phyloP scores from a whole-genome alignment of 2,329 filamentous ascomycete genomes.

The Dothiorella sarmentorum region DNA sequence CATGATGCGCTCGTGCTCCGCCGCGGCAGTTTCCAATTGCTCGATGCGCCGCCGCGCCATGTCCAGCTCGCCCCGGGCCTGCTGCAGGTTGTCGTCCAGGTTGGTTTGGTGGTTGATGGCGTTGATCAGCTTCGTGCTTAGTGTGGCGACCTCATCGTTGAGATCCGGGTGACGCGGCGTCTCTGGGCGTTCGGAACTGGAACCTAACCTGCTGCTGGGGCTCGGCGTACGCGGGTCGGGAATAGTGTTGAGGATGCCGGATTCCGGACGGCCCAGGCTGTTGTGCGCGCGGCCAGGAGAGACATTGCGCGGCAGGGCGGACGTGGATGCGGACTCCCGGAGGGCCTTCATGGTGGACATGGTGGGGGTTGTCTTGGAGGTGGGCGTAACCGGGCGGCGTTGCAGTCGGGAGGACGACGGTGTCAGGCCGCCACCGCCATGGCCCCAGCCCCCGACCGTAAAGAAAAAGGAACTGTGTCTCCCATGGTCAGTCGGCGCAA shows the following conservation, averaged over 20 bases:
- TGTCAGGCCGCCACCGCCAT: slow-evolving; percentile 27
- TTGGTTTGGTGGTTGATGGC: slow-evolving; percentile 95
- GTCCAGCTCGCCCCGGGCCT: slow-evolving; percentile 79
- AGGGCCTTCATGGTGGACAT: slow-evolving; percentile 32
- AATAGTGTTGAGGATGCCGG: slow-evolving; percentile 65
- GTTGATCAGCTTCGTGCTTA: slow-evolving; percentile 94
- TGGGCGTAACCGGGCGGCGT: slow-evolving; percentile 34
- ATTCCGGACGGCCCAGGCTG: slow-evolving; percentile 40
- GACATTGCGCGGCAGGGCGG: slow-evolving; percentile 30
- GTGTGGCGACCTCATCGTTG: slow-evolving; percentile 74
- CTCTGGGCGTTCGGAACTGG: slow-evolving; percentile 37
- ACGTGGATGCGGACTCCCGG: slow-evolving; percentile 37
- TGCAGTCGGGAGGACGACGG: slow-evolving; percentile 31
- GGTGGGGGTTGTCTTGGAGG: slow-evolving; percentile 25
- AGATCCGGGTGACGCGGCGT: slow-evolving; percentile 55
- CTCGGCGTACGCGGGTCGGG: slow-evolving; percentile 52
- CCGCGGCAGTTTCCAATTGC: slow-evolving; percentile 65
- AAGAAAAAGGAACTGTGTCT: slow-evolving; percentile 29
- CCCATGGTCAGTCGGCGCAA: slow-evolving; percentile 14
- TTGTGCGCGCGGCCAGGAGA: slow-evolving; percentile 7
- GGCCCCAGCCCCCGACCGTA: slow-evolving; percentile 34
- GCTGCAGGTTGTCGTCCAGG: slow-evolving; percentile 82
- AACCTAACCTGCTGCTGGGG: slow-evolving; percentile 23
- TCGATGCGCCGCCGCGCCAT: slow-evolving; percentile 63
- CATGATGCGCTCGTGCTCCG: slow-evolving; percentile 54